Base-by-base conservation (phyloP, 192 early-diverging fungal genomes). In the Coemansia sp. region DNA sequence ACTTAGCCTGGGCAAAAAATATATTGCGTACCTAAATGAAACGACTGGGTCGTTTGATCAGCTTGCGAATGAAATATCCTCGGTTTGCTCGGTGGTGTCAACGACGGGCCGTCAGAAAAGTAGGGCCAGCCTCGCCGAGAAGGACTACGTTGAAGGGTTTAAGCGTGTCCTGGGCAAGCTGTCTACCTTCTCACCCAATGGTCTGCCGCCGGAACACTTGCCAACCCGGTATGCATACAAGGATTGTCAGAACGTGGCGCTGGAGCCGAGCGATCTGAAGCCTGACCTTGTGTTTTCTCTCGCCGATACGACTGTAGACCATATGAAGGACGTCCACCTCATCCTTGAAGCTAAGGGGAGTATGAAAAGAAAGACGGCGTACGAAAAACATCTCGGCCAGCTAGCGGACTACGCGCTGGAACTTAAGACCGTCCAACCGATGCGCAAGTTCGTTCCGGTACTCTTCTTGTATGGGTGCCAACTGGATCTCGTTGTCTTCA, bases 401-500 rank as follows among this genome's bases (percentile, higher is more conserved):
- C n/a, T n/a, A n/a, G n/a, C n/a, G n/a, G n/a, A n/a, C n/a, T n/a
- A n/a, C n/a, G n/a, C n/a, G n/a, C n/a, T n/a, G n/a, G n/a, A n/a
- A n/a, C n/a, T n/a, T n/a, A n/a, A n/a, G n/a, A n/a, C n/a, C n/a
- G n/a, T n/a, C n/a, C n/a, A n/a, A n/a, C n/a, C n/a, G n/a, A n/a
- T n/a, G n/a, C n/a, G n/a, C n/a, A n/a, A n/a, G n/a, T n/a, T n/a
- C n/a, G n/a, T n/a, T n/a, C n/a, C n/a, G n/a, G n/a, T n/a, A n/a
- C 44, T 76, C 0, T 62, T 68, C 20, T 57, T 75, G 7, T 70
- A 73, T 29, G 69, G 66, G 27, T 15, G 15, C 20, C 22, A 75
- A 9, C 16, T 65, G 8, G 18, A 18, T 1, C 57, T 80, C 5
- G 29, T 80, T 11, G 24, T 68, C 20, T 75, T 80, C 62, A 22